Evolutionary conservation across 192 early-diverging fungal species (phyloP).

Genomic region (Gorgonomyces haynaldii): DNA sequence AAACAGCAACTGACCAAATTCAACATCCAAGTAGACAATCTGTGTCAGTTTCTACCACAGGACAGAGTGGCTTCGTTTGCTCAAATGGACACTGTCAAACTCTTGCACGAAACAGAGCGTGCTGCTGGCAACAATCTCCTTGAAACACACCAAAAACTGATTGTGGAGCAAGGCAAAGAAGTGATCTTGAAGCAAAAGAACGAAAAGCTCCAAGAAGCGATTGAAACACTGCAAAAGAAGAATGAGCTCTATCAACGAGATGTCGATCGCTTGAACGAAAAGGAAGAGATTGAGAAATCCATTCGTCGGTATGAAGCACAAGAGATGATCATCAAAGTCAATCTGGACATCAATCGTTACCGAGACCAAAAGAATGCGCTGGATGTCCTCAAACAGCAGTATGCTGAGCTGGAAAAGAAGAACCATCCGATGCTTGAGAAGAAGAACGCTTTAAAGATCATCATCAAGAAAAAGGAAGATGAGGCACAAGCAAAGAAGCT

Average conservation of each 20-base stretch:
- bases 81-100: constrained; percentile 60
- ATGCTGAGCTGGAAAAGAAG: neutral
- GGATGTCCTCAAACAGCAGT: neutral
- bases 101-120: constrained; percentile 74
- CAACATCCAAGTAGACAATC: constrained; percentile 88
- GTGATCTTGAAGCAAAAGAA: constrained; percentile 16
- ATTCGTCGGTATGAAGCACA: constrained; percentile 48
- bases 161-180: constrained; percentile 23
- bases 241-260: constrained; percentile 66
- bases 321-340: constrained; percentile 53
- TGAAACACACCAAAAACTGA: constrained; percentile 56
- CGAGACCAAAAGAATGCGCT: constrained; percentile 16
- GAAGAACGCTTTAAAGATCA: constrained; percentile 3
- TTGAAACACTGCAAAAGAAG: constrained; percentile 53
- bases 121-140: constrained; percentile 67
- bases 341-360: constrained; percentile 41
- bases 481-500: neutral
- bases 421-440: constrained; percentile 4
- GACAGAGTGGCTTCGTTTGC: constrained; percentile 91
- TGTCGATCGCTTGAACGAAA: constrained; percentile 61
- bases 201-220: constrained; percentile 29
- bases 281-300: constrained; percentile 50
- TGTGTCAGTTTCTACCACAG: constrained; percentile 96
- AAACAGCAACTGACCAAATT: constrained; percentile 45
- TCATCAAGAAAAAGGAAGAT: constrained; percentile 19